These are phyloP conservation scores for Boletus bicolor DNA, from an alignment of 768 basidiomycete species.

Conservation along the genomic window DNA sequence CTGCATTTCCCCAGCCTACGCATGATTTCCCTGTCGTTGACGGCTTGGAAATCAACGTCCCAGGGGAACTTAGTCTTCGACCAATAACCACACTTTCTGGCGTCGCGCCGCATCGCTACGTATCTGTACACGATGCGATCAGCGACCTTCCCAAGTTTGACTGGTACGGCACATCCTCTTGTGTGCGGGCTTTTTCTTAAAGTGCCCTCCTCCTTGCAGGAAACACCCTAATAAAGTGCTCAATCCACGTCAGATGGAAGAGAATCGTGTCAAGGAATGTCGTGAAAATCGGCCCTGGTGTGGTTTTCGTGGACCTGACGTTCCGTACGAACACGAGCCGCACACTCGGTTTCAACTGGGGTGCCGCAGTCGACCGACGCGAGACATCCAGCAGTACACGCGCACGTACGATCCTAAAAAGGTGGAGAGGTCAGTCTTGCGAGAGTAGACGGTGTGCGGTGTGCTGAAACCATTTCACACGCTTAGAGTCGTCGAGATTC, in stretches of 20 bases:
- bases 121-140: conserved; percentile 72
- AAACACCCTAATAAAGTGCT: conserved; percentile 19
- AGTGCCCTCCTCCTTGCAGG: conserved; percentile 9
- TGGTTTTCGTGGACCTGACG: conserved; percentile 28
- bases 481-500: conserved; percentile 57
- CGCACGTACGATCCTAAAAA: conserved; percentile 46
- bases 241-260: conserved; percentile 14
- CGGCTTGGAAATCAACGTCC: conserved; percentile 49
- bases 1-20: conserved; percentile 41
- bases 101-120: conserved; percentile 51
- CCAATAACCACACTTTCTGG: conserved; percentile 50
- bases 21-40: conserved; percentile 42
- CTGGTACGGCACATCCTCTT: conserved; percentile 46
- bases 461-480: conserved; percentile 3
- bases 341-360: conserved; percentile 42
- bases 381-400: conserved; percentile 68
- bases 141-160: conserved; percentile 70
- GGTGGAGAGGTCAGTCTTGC: conserved; percentile 52
- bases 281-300: conserved; percentile 34
- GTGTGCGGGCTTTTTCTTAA: not conserved
- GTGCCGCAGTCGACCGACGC: conserved; percentile 44
- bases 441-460: not conserved
- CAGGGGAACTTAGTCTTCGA: conserved; percentile 35
- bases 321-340: conserved; percentile 36
- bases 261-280: conserved; percentile 34